A percentile compares a stretch with the other conserved stretches of the same genome.
phyloP scores from a whole-genome alignment of 2,329 filamentous ascomycete species.

The Colletotrichum trifolii region DNA sequence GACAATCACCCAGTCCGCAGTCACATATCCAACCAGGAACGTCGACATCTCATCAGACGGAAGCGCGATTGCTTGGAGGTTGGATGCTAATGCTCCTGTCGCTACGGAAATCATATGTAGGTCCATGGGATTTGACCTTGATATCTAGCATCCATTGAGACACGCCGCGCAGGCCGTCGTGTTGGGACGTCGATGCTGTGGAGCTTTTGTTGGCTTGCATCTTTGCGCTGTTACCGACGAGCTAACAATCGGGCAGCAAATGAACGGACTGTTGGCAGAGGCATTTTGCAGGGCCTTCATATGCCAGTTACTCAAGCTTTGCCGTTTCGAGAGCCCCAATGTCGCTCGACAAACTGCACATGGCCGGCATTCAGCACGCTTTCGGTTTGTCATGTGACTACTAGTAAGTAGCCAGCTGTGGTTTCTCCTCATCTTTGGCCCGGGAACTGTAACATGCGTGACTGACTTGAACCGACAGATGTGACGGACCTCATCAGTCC shows the following conservation, averaged over 20 bases:
- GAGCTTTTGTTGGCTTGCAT: background rate
- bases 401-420: background rate
- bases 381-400: background rate
- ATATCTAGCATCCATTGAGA: background rate
- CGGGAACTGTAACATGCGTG: background rate
- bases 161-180: background rate
- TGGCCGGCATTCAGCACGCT: conserved; percentile 7
- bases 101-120: too few species aligned
- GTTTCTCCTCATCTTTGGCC: background rate
- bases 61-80: background rate
- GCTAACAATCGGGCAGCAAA: background rate
- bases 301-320: background rate
- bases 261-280: background rate
- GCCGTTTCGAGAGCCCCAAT: background rate
- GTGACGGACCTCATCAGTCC: background rate
- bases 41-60: background rate
- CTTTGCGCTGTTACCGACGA: background rate
- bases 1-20: conserved; percentile 3
- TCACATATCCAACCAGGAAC: background rate
- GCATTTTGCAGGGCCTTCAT: background rate
- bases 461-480: background rate
- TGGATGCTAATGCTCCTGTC: background rate
- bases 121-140: too few species aligned
- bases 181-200: background rate
- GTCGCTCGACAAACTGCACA: background rate